Evolutionary conservation across 768 basidiomycete species (phyloP).

Genomic region (Porpolomopsis calyptriformis): DNA sequence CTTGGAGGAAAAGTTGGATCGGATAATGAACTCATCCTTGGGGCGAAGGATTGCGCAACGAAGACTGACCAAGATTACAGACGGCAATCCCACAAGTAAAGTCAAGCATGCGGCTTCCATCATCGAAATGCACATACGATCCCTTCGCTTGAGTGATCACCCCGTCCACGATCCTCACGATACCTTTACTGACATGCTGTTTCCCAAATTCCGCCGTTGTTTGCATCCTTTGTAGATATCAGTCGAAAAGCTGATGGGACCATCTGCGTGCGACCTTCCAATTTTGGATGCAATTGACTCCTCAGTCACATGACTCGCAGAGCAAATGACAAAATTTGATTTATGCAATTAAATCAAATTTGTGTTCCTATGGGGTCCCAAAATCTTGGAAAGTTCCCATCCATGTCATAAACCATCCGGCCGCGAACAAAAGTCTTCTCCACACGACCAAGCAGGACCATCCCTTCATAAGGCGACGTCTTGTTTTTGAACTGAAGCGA

Average conservation of each 20-base stretch:
- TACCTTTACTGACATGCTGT: slow-evolving; percentile 36
- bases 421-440: slow-evolving; percentile 76
- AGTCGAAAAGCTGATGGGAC: too few species aligned
- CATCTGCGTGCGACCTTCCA: too few species aligned
- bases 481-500: slow-evolving; percentile 87
- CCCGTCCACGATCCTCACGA: slow-evolving; percentile 38
- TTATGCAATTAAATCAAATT: too few species aligned
- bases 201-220: slow-evolving; percentile 25
- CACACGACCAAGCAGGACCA: slow-evolving; percentile 59
- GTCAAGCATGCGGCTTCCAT: slow-evolving; percentile 69
- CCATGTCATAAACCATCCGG: slow-evolving; percentile 48
- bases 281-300: too few species aligned
- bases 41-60: neutral
- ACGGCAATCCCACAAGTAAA: slow-evolving; percentile 87
- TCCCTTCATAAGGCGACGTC: slow-evolving; percentile 80
- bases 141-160: slow-evolving; percentile 62
- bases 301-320: too few species aligned
- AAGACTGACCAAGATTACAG: slow-evolving; percentile 57
- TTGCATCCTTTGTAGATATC: too few species aligned
- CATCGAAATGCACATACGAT: slow-evolving; percentile 60
- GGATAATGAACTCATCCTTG: neutral
- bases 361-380: slow-evolving; percentile 27
- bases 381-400: neutral
- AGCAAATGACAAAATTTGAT: too few species aligned
- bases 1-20: slow-evolving; percentile 24